A percentile compares a stretch with the other conserved stretches of the same genome.
Conservation (phyloP, 2,329 filamentous ascomycete species). For the Arachnopeziza araneosa region DNA sequence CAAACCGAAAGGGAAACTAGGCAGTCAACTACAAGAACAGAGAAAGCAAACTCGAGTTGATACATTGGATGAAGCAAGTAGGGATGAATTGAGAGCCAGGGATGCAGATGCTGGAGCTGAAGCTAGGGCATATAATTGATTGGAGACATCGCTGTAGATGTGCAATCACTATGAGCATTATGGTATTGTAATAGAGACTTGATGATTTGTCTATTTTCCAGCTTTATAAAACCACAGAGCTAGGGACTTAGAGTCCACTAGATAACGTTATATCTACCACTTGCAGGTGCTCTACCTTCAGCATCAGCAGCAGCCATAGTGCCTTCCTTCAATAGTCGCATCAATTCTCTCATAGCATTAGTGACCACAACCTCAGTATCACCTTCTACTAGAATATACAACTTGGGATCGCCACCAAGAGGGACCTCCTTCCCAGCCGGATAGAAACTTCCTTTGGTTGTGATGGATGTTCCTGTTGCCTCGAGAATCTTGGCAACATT, state of each 20-base stretch:
- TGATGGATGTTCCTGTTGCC: constrained; percentile 90
- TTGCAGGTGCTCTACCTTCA: constrained; percentile 71
- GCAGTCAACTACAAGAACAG: constrained; percentile 65
- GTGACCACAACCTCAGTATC: constrained; percentile 92
- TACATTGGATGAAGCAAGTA: constrained; percentile 62
- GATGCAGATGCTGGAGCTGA: constrained; percentile 61
- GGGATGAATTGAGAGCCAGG: constrained; percentile 52
- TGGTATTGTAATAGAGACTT: not conserved
- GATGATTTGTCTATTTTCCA: not conserved
- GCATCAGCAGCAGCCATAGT: constrained; percentile 84
- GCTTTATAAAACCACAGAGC: not conserved
- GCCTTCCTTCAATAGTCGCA: constrained; percentile 80
- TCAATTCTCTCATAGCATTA: constrained; percentile 84
- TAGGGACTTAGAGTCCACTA: constrained; percentile 35
- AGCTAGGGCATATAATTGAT: constrained; percentile 52
- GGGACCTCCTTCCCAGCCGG: constrained; percentile 72
- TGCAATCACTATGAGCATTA: not conserved
- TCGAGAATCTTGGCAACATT: constrained; percentile 98
- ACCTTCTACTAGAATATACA: constrained; percentile 96
- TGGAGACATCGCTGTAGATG: not conserved
- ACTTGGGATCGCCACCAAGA: constrained; percentile 74
- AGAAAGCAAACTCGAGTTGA: constrained; percentile 66
- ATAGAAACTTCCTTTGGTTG: constrained; percentile 93
- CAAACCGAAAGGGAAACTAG: constrained; percentile 58
- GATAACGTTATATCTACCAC: constrained; percentile 81